Conservation (phyloP, 2,329 filamentous ascomycete genomes). For the Aureobasidium lini region DNA sequence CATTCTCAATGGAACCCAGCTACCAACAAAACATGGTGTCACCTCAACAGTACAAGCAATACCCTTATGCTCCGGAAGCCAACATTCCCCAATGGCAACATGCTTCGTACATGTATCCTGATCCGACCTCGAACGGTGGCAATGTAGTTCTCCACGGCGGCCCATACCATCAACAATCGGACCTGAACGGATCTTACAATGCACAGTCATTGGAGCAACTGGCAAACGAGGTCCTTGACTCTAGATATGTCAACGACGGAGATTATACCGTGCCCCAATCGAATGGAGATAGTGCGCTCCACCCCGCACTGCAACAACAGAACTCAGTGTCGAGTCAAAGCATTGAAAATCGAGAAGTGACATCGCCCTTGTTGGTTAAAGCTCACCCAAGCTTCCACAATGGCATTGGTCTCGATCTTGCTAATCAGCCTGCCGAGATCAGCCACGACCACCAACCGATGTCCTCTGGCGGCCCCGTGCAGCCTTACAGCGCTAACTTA, state of each 20-base stretch:
- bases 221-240: conserved; percentile 29
- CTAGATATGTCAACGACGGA: conserved; percentile 22
- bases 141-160: conserved; percentile 16
- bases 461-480: conserved; percentile 2
- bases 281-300: background rate
- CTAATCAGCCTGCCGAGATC: background rate
- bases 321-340: background rate
- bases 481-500: background rate
- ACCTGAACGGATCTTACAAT: conserved; percentile 17
- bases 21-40: conserved; percentile 19
- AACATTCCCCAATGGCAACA: conserved; percentile 20
- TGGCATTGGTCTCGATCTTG: background rate
- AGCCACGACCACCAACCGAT: background rate
- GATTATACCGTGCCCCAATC: conserved; percentile 7
- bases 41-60: conserved; percentile 14
- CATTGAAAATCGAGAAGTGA: background rate
- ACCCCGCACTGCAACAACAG: conserved; percentile 13
- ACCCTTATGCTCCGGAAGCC: background rate
- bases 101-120: conserved; percentile 21
- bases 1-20: background rate
- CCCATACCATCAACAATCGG: conserved; percentile 21
- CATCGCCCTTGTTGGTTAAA: background rate
- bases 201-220: conserved; percentile 29
- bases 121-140: conserved; percentile 14
- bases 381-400: background rate